Evolutionary conservation across 1,139 yeast genomes (phyloP), one percentile per base, ranked within the genome.

Genomic region (Zygosaccharomyces pseudobailii): DNA sequence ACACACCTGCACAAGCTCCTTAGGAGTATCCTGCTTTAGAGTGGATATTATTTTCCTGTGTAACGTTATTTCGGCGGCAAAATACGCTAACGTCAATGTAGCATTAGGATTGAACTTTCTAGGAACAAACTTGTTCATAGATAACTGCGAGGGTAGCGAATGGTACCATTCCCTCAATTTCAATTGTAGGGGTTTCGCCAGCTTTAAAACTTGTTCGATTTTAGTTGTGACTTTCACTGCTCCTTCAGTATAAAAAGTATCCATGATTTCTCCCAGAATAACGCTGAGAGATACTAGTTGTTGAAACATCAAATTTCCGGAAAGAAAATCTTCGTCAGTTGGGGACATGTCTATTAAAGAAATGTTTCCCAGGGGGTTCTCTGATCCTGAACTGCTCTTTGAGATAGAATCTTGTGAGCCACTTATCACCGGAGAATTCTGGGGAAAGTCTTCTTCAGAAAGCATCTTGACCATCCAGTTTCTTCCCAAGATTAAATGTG

Each of bases 171-270:
- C 78, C 50, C 95, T 74, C 45, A 90, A 71, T 54, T 77, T 76
- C 51, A 89, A 69, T 63, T 90, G 97, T 40, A 89, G 69, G 0
- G 97, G 97, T 62, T 90, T 90, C 3, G 96, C 96, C 25, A 76
- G 63, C 55, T 76, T 79, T 47, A 90, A 70, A 3, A 88, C 84
- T 42, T 81, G 80, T 43, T 80, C 84, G 37, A 88, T 77, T 36
- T 78, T 76, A 1, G 71, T 72, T 8, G 83, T 65, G 7, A 74
- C 79, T 33, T 72, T 70, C 69, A 83, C 76, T 0, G 92, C 83
- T 35, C 73, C 71, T 71, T 84, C 78, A 0, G 94, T 81, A 62
- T 84, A 88, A 53, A 88, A 79, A 3, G 80, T 74, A 52, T 79
- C 79, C 60, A 85, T 64, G 34, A 88, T 85, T 53, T 86, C 94